Conservation (phyloP, 2,329 filamentous ascomycete species). For the Penicillium sp. region DNA sequence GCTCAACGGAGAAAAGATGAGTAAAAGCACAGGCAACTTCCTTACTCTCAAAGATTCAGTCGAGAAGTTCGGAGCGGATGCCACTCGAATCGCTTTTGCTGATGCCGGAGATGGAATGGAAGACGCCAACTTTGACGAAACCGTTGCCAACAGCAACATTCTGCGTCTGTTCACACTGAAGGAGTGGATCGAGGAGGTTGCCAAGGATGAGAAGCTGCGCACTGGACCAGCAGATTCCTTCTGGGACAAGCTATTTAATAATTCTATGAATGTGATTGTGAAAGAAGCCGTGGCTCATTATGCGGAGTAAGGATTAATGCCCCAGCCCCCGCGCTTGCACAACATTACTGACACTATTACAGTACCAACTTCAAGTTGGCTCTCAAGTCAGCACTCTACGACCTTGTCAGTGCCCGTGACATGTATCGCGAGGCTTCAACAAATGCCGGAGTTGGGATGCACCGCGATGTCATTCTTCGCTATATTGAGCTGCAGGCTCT, state of each 20-base stretch:
- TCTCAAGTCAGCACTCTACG: constrained; percentile 83
- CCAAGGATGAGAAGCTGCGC: constrained; percentile 70
- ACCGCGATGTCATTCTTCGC: constrained; percentile 70
- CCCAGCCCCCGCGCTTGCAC: neutral
- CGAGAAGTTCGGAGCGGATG: constrained; percentile 91
- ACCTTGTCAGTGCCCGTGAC: constrained; percentile 83
- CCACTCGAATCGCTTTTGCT: constrained; percentile 82
- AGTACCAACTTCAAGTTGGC: constrained; percentile 78
- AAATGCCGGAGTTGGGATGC: constrained; percentile 77
- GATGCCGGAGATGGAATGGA: constrained; percentile 92
- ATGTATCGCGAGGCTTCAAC: constrained; percentile 82
- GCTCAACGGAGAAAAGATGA: constrained; percentile 98
- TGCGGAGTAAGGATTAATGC: constrained; percentile 50
- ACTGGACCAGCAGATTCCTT: constrained; percentile 71
- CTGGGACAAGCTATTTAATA: constrained; percentile 85
- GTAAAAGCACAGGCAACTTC: constrained; percentile 96
- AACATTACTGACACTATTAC: constrained; percentile 12
- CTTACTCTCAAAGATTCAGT: constrained; percentile 82
- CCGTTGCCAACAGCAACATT: constrained; percentile 87
- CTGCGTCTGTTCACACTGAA: constrained; percentile 76
- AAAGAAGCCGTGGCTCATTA: constrained; percentile 76
- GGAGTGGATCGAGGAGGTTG: constrained; percentile 88
- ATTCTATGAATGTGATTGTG: constrained; percentile 85
- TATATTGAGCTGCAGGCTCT: constrained; percentile 86
- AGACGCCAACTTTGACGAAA: constrained; percentile 96